phyloP scores from a whole-genome alignment of 805 yeast species.

The Pichia nakasei region DNA sequence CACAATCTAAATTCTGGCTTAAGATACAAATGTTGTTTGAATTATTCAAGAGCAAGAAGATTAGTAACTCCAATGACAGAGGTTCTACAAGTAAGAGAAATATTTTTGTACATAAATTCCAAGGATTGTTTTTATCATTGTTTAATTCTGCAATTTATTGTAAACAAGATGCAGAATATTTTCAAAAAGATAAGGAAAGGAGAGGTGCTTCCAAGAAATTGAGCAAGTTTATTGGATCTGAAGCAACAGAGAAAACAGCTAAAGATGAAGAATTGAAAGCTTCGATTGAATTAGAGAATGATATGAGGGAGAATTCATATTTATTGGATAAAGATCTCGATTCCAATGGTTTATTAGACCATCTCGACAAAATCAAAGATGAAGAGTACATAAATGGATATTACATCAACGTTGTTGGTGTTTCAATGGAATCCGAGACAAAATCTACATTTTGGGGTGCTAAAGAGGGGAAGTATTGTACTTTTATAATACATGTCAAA shows the following conservation, averaged over 20 bases:
- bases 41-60: constrained; percentile 60
- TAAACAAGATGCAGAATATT: constrained; percentile 44
- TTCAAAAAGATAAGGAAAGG: constrained; percentile 24
- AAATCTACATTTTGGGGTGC: constrained; percentile 19
- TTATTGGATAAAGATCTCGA: constrained; percentile 1
- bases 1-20: constrained; percentile 53
- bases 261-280: constrained; percentile 4
- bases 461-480: constrained; percentile 23
- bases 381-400: constrained; percentile 44
- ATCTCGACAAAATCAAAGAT: constrained; percentile 19
- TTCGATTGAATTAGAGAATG: constrained; percentile 15
- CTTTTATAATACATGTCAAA: constrained; percentile 42
- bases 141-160: constrained; percentile 71
- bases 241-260: not conserved
- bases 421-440: constrained; percentile 29
- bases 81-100: constrained; percentile 66
- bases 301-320: not conserved
- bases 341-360: constrained; percentile 27
- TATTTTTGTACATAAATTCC: constrained; percentile 51
- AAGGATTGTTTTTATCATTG: constrained; percentile 53
- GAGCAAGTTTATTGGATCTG: constrained; percentile 21
- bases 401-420: constrained; percentile 63
- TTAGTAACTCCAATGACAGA: constrained; percentile 68
- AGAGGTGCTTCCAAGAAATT: constrained; percentile 33
- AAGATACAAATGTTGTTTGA: constrained; percentile 79